Percentiles rank a stretch among this genome's conserved stretches.
These are phyloP conservation scores for Begonia masoniana DNA, from an alignment of 306 rosid species.

Conservation along the genomic window DNA sequence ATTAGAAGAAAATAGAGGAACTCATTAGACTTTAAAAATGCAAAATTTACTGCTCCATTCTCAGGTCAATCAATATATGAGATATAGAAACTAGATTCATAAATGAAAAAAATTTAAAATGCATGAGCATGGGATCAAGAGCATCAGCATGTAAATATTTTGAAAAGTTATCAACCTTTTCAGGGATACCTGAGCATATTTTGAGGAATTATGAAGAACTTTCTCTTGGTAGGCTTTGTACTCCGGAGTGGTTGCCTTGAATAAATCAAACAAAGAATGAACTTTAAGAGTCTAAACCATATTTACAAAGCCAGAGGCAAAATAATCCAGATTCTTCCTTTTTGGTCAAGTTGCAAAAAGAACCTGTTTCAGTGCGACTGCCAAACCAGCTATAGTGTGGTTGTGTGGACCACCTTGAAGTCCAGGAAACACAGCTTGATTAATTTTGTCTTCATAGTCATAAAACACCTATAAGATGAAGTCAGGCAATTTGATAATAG, in stretches of 20 bases:
- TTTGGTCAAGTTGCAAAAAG: not conserved
- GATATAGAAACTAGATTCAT: too few species aligned
- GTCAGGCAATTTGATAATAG: constrained; percentile 6
- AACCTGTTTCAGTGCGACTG: constrained; percentile 92
- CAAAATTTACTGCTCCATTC: too few species aligned
- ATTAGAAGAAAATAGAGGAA: too few species aligned
- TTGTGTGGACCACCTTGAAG: constrained; percentile 98
- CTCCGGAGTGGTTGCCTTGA: constrained; percentile 66
- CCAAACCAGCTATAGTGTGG: constrained; percentile 77
- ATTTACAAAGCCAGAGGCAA: constrained; percentile 3
- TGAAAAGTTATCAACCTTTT: too few species aligned
- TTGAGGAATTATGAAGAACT: constrained; percentile 59
- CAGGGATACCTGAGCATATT: constrained; percentile 59
- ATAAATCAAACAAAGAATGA: not conserved
- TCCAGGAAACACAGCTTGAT: constrained; percentile 93
- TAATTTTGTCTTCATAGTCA: constrained; percentile 73
- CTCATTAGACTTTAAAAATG: too few species aligned
- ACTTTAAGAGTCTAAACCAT: not conserved
- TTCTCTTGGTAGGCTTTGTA: constrained; percentile 85
- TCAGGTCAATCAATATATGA: too few species aligned
- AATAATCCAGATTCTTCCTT: too few species aligned
- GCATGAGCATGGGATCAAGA: too few species aligned
- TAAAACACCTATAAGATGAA: constrained; percentile 44
- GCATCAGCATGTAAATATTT: too few species aligned
- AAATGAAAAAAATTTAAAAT: too few species aligned